Conservation (phyloP, 495 filamentous ascomycete genomes). For the Podospora pseudopauciseta region DNA sequence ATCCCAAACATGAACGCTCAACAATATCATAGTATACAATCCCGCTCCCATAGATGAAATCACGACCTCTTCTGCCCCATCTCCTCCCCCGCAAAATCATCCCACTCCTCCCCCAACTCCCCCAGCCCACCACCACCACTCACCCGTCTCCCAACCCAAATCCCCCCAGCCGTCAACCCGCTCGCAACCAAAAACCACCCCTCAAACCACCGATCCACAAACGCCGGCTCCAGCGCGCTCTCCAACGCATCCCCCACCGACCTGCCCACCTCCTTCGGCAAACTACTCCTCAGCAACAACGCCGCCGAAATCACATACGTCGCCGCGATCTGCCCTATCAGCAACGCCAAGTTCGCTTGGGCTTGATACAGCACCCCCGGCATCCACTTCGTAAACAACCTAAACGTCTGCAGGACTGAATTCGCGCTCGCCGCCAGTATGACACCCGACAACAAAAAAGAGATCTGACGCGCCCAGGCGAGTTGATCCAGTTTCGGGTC, state of each 20-base stretch:
- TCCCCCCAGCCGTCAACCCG: constrained; percentile 57
- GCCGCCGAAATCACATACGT: constrained; percentile 77
- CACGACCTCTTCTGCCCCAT: constrained; percentile 57
- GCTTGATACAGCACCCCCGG: constrained; percentile 60
- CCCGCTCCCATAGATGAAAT: constrained; percentile 12
- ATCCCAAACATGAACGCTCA: not conserved
- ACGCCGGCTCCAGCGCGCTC: constrained; percentile 62
- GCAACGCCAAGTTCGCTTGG: constrained; percentile 65
- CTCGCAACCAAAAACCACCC: constrained; percentile 69
- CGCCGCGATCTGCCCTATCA: constrained; percentile 70
- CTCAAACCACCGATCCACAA: constrained; percentile 87
- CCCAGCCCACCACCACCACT: constrained; percentile 36
- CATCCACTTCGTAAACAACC: constrained; percentile 65
- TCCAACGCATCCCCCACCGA: constrained; percentile 69
- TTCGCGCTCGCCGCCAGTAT: constrained; percentile 74
- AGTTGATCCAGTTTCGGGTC: constrained; percentile 64
- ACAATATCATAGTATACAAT: not conserved
- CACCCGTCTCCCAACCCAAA: constrained; percentile 64
- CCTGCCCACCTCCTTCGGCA: constrained; percentile 66
- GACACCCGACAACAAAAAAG: constrained; percentile 70
- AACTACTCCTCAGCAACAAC: constrained; percentile 66
- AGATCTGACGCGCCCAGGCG: constrained; percentile 73
- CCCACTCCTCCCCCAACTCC: constrained; percentile 65
- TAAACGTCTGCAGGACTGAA: constrained; percentile 70
- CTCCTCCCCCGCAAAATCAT: constrained; percentile 63